A percentile compares a stretch with the other conserved stretches of the same genome.
Evolutionary conservation across 495 filamentous ascomycete species (phyloP).

Genomic region (Lineolata rhizophorae): DNA sequence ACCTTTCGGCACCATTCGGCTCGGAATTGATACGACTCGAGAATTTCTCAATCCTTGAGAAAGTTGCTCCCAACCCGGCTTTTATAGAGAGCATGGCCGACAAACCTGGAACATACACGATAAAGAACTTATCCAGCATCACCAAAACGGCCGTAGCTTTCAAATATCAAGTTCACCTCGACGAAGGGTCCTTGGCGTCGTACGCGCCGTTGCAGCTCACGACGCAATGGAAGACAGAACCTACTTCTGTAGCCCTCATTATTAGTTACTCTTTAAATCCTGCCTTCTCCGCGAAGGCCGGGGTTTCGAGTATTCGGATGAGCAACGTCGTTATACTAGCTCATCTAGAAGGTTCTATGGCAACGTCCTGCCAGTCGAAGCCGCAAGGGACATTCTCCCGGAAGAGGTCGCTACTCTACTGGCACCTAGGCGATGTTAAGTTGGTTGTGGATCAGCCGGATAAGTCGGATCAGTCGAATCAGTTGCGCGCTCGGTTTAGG

Average conservation of each 20-base stretch:
- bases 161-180: conserved; percentile 81
- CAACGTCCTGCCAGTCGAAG: conserved; percentile 43
- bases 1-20: conserved; percentile 26
- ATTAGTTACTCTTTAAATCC: conserved; percentile 77
- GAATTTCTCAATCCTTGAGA: conserved; percentile 77
- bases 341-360: conserved; percentile 45
- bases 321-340: conserved; percentile 68
- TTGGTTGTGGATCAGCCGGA: conserved; percentile 28
- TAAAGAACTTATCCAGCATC: conserved; percentile 43
- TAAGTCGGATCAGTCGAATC: too few relatives aligned
- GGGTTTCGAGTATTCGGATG: conserved; percentile 32
- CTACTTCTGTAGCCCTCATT: conserved; percentile 61
- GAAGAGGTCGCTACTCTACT: conserved; percentile 71
- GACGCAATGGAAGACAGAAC: conserved; percentile 65
- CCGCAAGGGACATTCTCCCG: conserved; percentile 61
- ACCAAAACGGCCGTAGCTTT: conserved; percentile 63
- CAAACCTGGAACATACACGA: conserved; percentile 57
- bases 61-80: conserved; percentile 81
- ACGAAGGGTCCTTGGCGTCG: conserved; percentile 33
- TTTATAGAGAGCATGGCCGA: conserved; percentile 56
- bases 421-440: conserved; percentile 65
- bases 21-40: conserved; percentile 61
- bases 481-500: conserved; percentile 62
- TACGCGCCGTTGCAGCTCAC: conserved; percentile 61
- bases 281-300: conserved; percentile 23